These are phyloP conservation scores for Fusarium acutatum DNA, from an alignment of 2,329 filamentous ascomycete genomes.

Conservation along the genomic window DNA sequence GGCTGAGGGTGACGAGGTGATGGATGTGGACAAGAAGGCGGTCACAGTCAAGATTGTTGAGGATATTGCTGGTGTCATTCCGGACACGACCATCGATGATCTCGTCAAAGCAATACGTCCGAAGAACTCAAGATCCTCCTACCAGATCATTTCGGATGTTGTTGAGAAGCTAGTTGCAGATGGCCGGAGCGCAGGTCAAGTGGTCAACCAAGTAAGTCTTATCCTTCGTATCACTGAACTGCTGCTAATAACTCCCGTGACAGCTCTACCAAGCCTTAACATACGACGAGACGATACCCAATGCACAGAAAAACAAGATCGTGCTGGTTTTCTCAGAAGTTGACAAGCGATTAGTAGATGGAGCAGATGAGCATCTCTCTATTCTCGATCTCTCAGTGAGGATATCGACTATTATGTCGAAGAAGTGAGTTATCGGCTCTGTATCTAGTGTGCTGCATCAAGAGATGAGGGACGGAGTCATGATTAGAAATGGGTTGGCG, in stretches of 20 bases:
- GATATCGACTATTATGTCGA: constrained; percentile 76
- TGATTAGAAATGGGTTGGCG: constrained; percentile 35
- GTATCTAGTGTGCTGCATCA: constrained; percentile 3
- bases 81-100: constrained; percentile 73
- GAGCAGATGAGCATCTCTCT: constrained; percentile 92
- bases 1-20: constrained; percentile 65
- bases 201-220: constrained; percentile 76
- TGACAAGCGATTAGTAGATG: constrained; percentile 93
- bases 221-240: background rate
- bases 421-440: constrained; percentile 42
- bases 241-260: background rate
- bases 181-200: constrained; percentile 94
- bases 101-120: constrained; percentile 82
- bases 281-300: constrained; percentile 83
- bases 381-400: constrained; percentile 86
- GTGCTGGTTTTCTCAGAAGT: constrained; percentile 90
- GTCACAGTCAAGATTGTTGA: constrained; percentile 85
- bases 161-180: constrained; percentile 94
- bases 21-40: constrained; percentile 66
- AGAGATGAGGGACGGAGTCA: constrained; percentile 35
- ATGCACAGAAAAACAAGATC: constrained; percentile 90
- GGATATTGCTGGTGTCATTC: constrained; percentile 96
- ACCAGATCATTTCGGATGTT: constrained; percentile 77
- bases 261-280: constrained; percentile 84
- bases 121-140: constrained; percentile 68